A percentile compares a stretch with the other conserved stretches of the same genome.
These are phyloP conservation scores for Paecilomyces variotii DNA, from an alignment of 2,329 filamentous ascomycete species.

Conservation along the genomic window DNA sequence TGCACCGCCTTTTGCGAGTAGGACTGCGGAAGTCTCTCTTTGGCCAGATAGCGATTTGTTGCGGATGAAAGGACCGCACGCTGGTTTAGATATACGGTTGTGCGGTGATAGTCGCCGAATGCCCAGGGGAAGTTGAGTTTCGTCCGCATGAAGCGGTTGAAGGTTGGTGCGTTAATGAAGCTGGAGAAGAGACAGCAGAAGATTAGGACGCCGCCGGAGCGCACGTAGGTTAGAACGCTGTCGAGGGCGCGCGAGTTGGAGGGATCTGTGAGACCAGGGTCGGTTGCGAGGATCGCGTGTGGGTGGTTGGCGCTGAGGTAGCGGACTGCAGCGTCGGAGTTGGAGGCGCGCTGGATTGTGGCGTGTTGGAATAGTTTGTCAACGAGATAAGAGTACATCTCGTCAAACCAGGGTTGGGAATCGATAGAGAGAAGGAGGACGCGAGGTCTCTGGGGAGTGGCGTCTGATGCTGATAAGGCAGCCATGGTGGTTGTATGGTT, in stretches of 20 bases:
- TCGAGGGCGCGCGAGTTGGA: slow-evolving; percentile 13
- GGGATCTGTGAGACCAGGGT: slow-evolving; percentile 12
- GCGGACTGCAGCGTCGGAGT: background rate
- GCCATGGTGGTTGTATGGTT: background rate
- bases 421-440: background rate
- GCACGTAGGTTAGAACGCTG: slow-evolving; percentile 13
- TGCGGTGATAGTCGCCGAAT: slow-evolving; percentile 13
- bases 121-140: slow-evolving; percentile 16
- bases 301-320: slow-evolving; percentile 5
- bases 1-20: slow-evolving; percentile 6
- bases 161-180: slow-evolving; percentile 10
- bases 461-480: background rate
- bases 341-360: background rate
- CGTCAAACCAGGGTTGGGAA: background rate
- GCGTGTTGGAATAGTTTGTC: background rate
- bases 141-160: slow-evolving; percentile 14
- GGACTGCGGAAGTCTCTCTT: background rate
- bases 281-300: slow-evolving; percentile 17
- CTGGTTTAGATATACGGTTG: slow-evolving; percentile 12
- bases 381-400: background rate
- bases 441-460: background rate
- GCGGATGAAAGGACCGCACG: background rate
- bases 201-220: slow-evolving; percentile 16
- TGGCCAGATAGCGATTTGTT: background rate
- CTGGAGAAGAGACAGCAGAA: slow-evolving; percentile 17